phyloP scores from a whole-genome alignment of 2,329 filamentous ascomycete genomes.

The Rhynchosporium graminicola region DNA sequence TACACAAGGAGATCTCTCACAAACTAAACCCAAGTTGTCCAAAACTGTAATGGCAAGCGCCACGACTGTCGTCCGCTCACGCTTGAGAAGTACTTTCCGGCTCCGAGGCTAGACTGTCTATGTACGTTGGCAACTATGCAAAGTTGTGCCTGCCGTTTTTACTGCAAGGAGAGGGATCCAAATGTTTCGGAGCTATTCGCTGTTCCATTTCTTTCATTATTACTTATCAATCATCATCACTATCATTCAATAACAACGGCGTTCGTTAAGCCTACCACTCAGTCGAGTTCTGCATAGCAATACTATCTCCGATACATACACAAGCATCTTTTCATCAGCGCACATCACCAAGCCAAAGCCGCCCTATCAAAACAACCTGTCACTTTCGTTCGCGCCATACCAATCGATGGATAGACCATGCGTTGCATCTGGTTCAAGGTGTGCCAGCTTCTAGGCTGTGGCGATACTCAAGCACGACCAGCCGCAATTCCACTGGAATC shows the following conservation, averaged over 20 bases:
- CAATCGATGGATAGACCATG: no score
- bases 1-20: no score
- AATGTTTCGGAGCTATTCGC: neutral
- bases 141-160: neutral
- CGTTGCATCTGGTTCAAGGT: no score
- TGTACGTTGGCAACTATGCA: neutral
- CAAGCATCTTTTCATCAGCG: neutral
- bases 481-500: no score
- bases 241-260: neutral
- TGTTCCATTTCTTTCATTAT: neutral
- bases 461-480: no score
- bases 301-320: neutral
- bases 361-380: no score
- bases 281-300: neutral
- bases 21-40: neutral
- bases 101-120: neutral
- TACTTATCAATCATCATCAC: neutral
- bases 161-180: neutral
- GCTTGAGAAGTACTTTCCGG: neutral
- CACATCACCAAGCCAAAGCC: no score
- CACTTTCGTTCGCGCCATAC: no score
- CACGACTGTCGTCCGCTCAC: neutral
- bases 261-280: neutral
- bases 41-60: neutral
- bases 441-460: no score